Evolutionary conservation across 1,284 basidiomycete species (phyloP).

Genomic region (Sanghuangporus sanghuang): DNA sequence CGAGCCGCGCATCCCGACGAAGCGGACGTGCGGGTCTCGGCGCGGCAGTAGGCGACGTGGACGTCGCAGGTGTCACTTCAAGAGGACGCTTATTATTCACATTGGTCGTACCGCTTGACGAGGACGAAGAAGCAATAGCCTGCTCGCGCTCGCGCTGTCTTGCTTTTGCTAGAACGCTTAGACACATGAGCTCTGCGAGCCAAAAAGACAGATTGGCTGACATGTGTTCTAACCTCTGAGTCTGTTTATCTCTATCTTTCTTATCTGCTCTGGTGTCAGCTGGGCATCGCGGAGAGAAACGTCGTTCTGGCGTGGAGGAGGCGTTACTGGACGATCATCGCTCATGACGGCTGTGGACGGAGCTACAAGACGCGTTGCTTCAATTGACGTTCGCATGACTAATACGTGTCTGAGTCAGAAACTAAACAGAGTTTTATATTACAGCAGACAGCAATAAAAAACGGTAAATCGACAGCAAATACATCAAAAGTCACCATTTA

Average conservation of each 20-base stretch:
- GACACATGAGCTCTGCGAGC: not conserved
- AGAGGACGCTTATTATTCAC: conserved; percentile 55
- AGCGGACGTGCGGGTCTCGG: conserved; percentile 47
- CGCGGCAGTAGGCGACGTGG: conserved; percentile 52
- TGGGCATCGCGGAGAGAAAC: conserved; percentile 6
- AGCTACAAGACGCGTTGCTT: not conserved
- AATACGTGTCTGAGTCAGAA: not conserved
- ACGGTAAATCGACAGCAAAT: not conserved
- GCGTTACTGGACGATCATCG: conserved; percentile 15
- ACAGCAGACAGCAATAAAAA: not conserved
- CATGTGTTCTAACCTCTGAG: conserved; percentile 42
- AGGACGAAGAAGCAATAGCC: conserved; percentile 39
- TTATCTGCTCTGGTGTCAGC: conserved; percentile 40
- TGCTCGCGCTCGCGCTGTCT: conserved; percentile 49
- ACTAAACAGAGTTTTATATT: not conserved
- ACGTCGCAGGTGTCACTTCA: conserved; percentile 41
- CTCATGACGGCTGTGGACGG: conserved; percentile 5
- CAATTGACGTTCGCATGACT: not conserved
- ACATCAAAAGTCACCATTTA: not conserved
- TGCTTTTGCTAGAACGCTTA: conserved; percentile 43
- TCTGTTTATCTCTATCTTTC: conserved; percentile 48
- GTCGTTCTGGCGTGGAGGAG: conserved; percentile 12
- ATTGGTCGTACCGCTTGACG: conserved; percentile 42
- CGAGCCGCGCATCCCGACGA: conserved; percentile 65
- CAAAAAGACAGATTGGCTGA: not conserved